Evolutionary conservation across 192 early-diverging fungal genomes (phyloP).

Genomic region (Podila epigama): DNA sequence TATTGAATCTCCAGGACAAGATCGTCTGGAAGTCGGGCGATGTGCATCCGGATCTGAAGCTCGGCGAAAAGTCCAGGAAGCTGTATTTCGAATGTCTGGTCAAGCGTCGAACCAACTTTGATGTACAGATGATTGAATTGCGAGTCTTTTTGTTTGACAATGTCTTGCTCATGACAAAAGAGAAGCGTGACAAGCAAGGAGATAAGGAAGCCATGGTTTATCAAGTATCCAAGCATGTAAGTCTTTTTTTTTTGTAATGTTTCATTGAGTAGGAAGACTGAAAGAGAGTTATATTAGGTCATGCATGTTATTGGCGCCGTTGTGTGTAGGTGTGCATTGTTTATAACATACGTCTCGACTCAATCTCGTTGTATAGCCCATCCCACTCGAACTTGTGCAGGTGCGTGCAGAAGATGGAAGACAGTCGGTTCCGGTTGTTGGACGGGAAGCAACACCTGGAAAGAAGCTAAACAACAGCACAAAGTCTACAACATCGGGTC

Average conservation of each 20-base stretch:
- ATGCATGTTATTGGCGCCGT: no score
- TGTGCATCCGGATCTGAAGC: conserved; percentile 68
- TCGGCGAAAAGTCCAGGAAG: conserved; percentile 71
- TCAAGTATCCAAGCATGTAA: conserved; percentile 46
- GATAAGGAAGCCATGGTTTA: conserved; percentile 65
- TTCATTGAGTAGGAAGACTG: neutral
- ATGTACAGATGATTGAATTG: conserved; percentile 70
- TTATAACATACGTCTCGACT: neutral
- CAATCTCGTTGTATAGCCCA: conserved; percentile 62
- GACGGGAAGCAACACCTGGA: conserved; percentile 17
- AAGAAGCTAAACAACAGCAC: conserved; percentile 37
- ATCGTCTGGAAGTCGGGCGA: conserved; percentile 30
- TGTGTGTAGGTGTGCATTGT: no score
- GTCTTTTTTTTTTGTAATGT: neutral
- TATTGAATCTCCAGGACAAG: conserved; percentile 34
- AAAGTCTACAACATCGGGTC: conserved; percentile 33
- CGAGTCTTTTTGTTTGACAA: conserved; percentile 92
- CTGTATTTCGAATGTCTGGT: conserved; percentile 83
- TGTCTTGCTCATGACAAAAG: conserved; percentile 77
- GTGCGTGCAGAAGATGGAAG: conserved; percentile 61
- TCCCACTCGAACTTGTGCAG: conserved; percentile 80
- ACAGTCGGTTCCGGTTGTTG: conserved; percentile 7
- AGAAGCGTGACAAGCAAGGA: conserved; percentile 63
- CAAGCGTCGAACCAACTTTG: conserved; percentile 65
- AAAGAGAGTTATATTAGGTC: no score